Conservation (phyloP, 1,139 yeast genomes). For the Pichia sp. region DNA sequence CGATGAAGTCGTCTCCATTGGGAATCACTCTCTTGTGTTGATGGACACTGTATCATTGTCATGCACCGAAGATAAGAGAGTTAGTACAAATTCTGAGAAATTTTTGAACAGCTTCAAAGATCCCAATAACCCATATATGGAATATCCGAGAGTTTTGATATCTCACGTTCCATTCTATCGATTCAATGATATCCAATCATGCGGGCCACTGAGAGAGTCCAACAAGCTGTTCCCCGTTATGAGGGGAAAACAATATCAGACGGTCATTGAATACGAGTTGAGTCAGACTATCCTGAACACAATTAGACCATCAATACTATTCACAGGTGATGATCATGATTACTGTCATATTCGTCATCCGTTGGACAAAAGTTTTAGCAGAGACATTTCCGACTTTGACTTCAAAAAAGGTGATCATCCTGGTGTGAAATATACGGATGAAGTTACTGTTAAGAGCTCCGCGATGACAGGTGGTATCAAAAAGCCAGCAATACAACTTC, state of each 20-base stretch:
- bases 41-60: slow-evolving; percentile 80
- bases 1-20: slow-evolving; percentile 46
- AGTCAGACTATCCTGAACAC: slow-evolving; percentile 49
- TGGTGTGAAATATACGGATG: slow-evolving; percentile 42
- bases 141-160: slow-evolving; percentile 60
- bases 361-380: slow-evolving; percentile 19
- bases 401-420: slow-evolving; percentile 22
- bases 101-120: slow-evolving; percentile 31
- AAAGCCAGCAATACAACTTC: slow-evolving; percentile 77
- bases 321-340: slow-evolving; percentile 97
- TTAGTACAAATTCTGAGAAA: slow-evolving; percentile 36
- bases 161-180: slow-evolving; percentile 78
- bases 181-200: slow-evolving; percentile 41
- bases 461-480: slow-evolving; percentile 91
- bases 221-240: slow-evolving; percentile 54
- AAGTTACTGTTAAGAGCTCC: slow-evolving; percentile 79
- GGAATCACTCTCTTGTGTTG: slow-evolving; percentile 71
- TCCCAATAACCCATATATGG: slow-evolving; percentile 22
- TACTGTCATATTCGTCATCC: slow-evolving; percentile 74
- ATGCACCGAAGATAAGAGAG: slow-evolving; percentile 34
- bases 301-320: slow-evolving; percentile 59
- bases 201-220: slow-evolving; percentile 70
- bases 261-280: slow-evolving; percentile 54
- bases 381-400: slow-evolving; percentile 6
- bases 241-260: slow-evolving; percentile 74